These are phyloP conservation scores for Caryopteris hybrid DNA, from an alignment of 305 asterid species.

Conservation along the genomic window DNA sequence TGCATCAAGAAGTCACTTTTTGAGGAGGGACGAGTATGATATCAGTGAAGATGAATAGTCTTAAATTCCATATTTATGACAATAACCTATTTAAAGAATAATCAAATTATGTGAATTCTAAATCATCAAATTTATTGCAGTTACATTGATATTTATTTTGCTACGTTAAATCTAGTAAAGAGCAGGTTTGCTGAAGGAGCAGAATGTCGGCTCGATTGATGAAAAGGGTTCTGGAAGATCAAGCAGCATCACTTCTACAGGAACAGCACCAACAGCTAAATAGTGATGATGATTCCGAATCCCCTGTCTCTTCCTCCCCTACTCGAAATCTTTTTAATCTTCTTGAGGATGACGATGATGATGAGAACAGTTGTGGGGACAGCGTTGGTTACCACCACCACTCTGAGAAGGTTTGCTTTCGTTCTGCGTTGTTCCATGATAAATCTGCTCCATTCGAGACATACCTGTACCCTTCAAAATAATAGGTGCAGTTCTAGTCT, in stretches of 20 bases:
- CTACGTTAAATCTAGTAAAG: neutral
- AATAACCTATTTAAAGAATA: neutral
- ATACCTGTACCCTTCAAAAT: neutral
- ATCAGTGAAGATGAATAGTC: neutral
- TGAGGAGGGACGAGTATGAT: neutral
- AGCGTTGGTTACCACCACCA: constrained; percentile 5
- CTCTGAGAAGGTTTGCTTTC: constrained; percentile 44
- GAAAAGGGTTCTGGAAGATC: constrained; percentile 72
- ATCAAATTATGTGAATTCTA: neutral
- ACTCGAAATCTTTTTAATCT: constrained; percentile 66
- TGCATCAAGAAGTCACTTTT: neutral
- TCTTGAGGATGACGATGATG: constrained; percentile 32
- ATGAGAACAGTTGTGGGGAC: constrained; percentile 25
- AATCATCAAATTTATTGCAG: neutral
- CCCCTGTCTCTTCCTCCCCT: constrained; percentile 38
- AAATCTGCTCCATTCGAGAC: neutral
- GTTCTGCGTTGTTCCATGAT: neutral
- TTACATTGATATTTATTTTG: neutral
- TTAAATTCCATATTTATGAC: neutral
- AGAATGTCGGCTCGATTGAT: constrained; percentile 75
- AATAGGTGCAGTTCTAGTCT: neutral
- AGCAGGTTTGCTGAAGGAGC: neutral
- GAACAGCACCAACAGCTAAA: constrained; percentile 24
- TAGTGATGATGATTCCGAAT: constrained; percentile 51
- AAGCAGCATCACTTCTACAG: constrained; percentile 46